These are phyloP conservation scores for Eutrema salsugineum DNA, from an alignment of 441 rosid species.

Conservation along the genomic window DNA sequence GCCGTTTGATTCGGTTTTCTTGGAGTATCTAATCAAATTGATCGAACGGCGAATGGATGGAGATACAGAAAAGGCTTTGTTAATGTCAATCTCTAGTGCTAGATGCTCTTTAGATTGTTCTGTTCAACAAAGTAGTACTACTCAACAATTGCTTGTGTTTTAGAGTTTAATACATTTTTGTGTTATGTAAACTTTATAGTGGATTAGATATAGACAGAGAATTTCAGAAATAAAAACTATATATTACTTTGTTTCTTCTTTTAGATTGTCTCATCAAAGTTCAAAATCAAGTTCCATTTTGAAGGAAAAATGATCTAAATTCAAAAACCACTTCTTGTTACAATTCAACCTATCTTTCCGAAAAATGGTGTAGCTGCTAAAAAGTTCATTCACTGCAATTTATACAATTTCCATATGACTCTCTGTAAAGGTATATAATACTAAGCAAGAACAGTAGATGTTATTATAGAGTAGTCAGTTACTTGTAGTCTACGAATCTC, in stretches of 20 bases:
- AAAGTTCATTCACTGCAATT: no score
- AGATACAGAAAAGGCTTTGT: conserved; percentile 10
- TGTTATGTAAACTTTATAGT: not conserved
- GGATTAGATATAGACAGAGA: not conserved
- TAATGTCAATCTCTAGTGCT: conserved; percentile 3
- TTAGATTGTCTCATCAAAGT: not conserved
- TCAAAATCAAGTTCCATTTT: not conserved
- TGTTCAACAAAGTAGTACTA: not conserved
- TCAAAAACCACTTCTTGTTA: not conserved
- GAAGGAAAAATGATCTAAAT: no score
- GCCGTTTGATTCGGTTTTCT: conserved; percentile 32
- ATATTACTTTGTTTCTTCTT: not conserved
- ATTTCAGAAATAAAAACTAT: not conserved
- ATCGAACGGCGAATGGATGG: conserved; percentile 12
- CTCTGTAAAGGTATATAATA: not conserved
- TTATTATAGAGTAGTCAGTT: no score
- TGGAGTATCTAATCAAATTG: conserved; percentile 25
- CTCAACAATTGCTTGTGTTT: conserved; percentile 2
- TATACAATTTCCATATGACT: no score
- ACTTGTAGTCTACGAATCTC: no score
- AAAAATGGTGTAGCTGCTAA: no score
- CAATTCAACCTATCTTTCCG: not conserved
- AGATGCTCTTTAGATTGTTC: not conserved
- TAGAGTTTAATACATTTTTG: not conserved
- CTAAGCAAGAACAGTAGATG: not conserved